Evolutionary conservation across 352 stramenopile genomes (phyloP).

Genomic region (Globisporangium acanthophoron): DNA sequence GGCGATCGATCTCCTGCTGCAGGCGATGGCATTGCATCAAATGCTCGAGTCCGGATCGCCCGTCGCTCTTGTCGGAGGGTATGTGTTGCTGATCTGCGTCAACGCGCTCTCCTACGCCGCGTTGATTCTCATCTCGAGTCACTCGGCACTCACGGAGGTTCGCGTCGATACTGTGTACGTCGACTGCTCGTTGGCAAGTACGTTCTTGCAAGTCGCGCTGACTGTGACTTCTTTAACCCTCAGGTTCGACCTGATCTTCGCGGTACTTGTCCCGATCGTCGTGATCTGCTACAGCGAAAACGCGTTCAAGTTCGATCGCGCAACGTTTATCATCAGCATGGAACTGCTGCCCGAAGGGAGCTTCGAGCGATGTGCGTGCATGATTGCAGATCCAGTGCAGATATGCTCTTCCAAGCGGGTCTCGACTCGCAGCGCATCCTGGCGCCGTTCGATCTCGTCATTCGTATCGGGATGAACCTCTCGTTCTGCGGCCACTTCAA

Average conservation of each 20-base stretch:
- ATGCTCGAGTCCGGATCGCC: slow-evolving; percentile 20
- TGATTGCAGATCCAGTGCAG: slow-evolving; percentile 21
- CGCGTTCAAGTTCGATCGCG: slow-evolving; percentile 27
- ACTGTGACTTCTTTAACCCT: background rate
- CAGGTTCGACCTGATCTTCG: slow-evolving; percentile 26
- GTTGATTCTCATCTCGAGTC: slow-evolving; percentile 3
- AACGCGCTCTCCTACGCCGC: slow-evolving; percentile 16
- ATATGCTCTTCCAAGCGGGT: slow-evolving; percentile 22
- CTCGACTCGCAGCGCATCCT: slow-evolving; percentile 30
- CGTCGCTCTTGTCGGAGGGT: slow-evolving; percentile 9
- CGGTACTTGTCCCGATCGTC: slow-evolving; percentile 22
- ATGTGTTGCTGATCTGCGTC: slow-evolving; percentile 8
- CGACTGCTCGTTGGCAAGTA: background rate
- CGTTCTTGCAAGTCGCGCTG: background rate
- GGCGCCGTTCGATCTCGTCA: slow-evolving; percentile 15
- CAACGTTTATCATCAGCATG: slow-evolving; percentile 18
- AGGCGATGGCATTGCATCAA: slow-evolving; percentile 15
- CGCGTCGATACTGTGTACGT: slow-evolving; percentile 21
- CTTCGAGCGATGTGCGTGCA: slow-evolving; percentile 27
- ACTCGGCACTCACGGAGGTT: slow-evolving; percentile 21
- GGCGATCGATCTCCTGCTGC: slow-evolving; percentile 19
- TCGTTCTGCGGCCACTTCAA: slow-evolving; percentile 29
- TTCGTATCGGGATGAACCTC: slow-evolving; percentile 28
- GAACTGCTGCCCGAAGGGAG: slow-evolving; percentile 18
- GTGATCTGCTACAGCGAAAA: slow-evolving; percentile 17